Conservation (phyloP, 73 alveolate genomes). For the Paramecium pentaurelia region DNA sequence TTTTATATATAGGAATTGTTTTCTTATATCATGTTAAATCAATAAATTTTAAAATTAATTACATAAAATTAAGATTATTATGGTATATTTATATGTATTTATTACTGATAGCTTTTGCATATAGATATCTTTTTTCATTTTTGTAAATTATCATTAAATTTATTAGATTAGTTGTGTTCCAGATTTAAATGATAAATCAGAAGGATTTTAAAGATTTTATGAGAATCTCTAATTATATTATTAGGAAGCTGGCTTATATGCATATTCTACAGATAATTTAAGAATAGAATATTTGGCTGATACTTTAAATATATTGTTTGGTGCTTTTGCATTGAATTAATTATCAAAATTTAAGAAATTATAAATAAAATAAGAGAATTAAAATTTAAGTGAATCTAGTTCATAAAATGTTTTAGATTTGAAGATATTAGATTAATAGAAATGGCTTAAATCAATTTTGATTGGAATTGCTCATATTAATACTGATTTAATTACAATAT, state of each 20-base stretch:
- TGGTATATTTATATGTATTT: background rate
- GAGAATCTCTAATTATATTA: background rate
- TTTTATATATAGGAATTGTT: background rate
- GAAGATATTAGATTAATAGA: background rate
- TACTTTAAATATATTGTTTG: slow-evolving; percentile 5
- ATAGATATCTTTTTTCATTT: background rate
- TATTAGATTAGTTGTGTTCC: slow-evolving; percentile 1
- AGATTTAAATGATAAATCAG: background rate
- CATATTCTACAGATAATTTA: background rate
- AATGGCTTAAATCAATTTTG: background rate
- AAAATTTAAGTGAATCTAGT: background rate
- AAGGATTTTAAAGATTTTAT: background rate
- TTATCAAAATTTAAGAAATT: background rate
- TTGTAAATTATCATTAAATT: background rate
- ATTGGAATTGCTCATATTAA: slow-evolving; percentile 10
- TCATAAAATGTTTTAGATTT: background rate
- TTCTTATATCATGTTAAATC: background rate
- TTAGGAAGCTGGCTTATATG: slow-evolving; percentile 15
- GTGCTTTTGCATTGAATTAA: background rate
- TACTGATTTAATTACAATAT: slow-evolving; percentile 28
- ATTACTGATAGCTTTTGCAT: background rate
- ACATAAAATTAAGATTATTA: background rate
- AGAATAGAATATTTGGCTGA: slow-evolving; percentile 33
- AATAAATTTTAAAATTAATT: background rate
- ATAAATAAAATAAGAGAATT: background rate